phyloP scores from a whole-genome alignment of 2,329 filamentous ascomycete species.

The Paraphoma sp. region DNA sequence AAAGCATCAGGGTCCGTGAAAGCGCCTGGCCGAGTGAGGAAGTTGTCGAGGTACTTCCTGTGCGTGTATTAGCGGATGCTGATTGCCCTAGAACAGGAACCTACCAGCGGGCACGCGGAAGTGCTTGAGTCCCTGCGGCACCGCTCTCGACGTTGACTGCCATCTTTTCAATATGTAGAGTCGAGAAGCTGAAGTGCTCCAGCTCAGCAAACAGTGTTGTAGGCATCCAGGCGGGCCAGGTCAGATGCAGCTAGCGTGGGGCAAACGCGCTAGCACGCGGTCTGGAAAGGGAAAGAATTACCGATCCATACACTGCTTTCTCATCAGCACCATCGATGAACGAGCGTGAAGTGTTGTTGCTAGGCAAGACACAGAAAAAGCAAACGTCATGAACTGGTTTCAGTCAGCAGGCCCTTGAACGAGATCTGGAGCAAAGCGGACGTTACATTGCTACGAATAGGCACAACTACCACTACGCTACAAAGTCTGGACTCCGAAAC shows the following conservation, averaged over 20 bases:
- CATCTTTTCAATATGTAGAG: constrained; percentile 23
- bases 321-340: constrained; percentile 1
- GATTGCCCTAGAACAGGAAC: not conserved
- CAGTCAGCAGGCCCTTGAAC: no score
- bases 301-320: constrained; percentile 18
- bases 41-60: constrained; percentile 84
- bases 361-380: no score
- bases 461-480: no score
- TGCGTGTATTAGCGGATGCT: constrained; percentile 21
- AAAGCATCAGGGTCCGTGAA: constrained; percentile 71
- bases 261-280: constrained; percentile 32
- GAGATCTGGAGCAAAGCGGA: no score
- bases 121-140: constrained; percentile 17
- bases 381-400: not conserved
- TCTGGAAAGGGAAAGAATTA: constrained; percentile 25
- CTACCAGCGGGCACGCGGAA: constrained; percentile 55
- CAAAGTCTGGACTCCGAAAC: no score
- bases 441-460: no score
- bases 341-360: not conserved
- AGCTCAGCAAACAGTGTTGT: constrained; percentile 23
- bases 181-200: constrained; percentile 10
- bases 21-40: constrained; percentile 78
- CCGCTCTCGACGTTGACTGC: constrained; percentile 21
- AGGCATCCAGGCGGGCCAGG: constrained; percentile 22
- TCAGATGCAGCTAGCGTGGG: constrained; percentile 20